Percentiles rank a stretch among this genome's conserved stretches.
Evolutionary conservation across 306 rosid species (phyloP).

Genomic region (Crataegus laevigata): DNA sequence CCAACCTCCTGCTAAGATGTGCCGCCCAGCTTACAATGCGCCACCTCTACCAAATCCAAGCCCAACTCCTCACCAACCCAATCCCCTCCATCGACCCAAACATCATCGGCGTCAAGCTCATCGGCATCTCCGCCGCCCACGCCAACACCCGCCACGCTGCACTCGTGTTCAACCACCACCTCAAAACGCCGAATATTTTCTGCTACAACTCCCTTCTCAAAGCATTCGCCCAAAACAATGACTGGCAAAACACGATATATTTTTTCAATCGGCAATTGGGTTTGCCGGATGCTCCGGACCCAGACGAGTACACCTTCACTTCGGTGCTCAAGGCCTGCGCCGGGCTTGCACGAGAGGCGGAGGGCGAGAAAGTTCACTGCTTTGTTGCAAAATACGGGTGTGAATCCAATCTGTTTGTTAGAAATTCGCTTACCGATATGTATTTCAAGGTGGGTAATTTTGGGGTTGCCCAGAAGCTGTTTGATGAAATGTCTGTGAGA

Average conservation of each 20-base stretch:
- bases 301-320: constrained; percentile 40
- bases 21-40: constrained; percentile 27
- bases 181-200: constrained; percentile 23
- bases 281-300: constrained; percentile 22
- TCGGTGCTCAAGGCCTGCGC: constrained; percentile 45
- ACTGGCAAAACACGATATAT: constrained; percentile 23
- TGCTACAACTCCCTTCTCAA: constrained; percentile 37
- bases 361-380: constrained; percentile 36
- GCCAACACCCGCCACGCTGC: constrained; percentile 19
- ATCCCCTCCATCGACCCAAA: constrained; percentile 35
- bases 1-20: constrained; percentile 30
- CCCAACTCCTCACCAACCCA: constrained; percentile 24
- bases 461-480: constrained; percentile 24
- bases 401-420: constrained; percentile 27
- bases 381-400: constrained; percentile 31
- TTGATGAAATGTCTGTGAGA: constrained; percentile 26
- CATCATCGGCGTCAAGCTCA: constrained; percentile 33
- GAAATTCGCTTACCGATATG: constrained; percentile 30
- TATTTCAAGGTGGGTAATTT: constrained; percentile 22
- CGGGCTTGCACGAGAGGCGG: constrained; percentile 20
- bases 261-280: constrained; percentile 19
- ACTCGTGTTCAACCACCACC: constrained; percentile 24
- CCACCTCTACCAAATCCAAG: constrained; percentile 30
- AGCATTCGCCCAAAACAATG: constrained; percentile 35
- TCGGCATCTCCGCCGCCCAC: constrained; percentile 23